Evolutionary conservation across 2,329 filamentous ascomycete species (phyloP).

Genomic region (Rhinocladiella mackenziei): DNA sequence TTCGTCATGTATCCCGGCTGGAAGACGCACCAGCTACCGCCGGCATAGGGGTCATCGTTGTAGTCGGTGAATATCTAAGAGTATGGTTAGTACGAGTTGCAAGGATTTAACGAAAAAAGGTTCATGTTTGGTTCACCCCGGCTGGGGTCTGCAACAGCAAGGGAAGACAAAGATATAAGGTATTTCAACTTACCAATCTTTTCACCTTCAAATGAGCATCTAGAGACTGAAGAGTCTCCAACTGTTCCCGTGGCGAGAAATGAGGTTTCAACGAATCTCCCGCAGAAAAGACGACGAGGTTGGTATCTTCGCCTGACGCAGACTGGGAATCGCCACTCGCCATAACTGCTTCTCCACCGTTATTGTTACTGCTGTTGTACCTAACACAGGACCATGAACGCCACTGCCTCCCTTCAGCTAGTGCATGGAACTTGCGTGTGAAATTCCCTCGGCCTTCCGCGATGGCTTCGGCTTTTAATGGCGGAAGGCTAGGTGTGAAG

Average conservation of each 20-base stretch:
- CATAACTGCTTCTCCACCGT: not conserved
- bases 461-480: constrained; percentile 36
- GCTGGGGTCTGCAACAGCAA: no score
- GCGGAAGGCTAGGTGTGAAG: constrained; percentile 40
- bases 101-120: not conserved
- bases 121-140: not conserved
- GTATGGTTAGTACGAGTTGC: not conserved
- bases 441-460: constrained; percentile 44
- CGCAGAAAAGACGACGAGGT: not conserved
- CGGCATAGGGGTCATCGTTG: constrained; percentile 30
- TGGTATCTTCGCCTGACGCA: not conserved
- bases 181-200: not conserved
- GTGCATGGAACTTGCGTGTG: constrained; percentile 42
- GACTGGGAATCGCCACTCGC: not conserved
- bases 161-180: no score
- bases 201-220: not conserved
- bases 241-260: not conserved
- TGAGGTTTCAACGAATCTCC: not conserved
- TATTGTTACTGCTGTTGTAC: not conserved
- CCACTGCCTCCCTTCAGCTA: not conserved
- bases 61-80: constrained; percentile 26
- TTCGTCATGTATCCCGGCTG: constrained; percentile 26
- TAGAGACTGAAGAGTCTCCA: not conserved
- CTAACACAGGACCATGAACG: not conserved
- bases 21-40: constrained; percentile 26